These are phyloP conservation scores for Daedaleopsis sinensis DNA, from an alignment of 768 basidiomycete genomes.

Conservation along the genomic window DNA sequence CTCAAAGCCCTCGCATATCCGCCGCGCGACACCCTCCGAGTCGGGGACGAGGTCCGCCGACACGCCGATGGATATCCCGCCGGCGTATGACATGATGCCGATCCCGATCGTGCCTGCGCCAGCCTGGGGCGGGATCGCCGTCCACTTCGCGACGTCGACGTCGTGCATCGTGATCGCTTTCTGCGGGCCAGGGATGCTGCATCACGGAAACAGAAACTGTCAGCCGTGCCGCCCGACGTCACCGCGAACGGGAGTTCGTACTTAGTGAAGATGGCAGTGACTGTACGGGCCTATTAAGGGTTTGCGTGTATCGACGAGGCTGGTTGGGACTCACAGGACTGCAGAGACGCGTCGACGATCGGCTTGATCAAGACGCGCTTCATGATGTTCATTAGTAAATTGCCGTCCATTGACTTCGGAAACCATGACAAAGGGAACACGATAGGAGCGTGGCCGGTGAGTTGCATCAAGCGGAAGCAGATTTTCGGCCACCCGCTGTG, in stretches of 20 bases:
- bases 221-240: neutral
- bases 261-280: slow-evolving; percentile 27
- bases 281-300: neutral
- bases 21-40: slow-evolving; percentile 21
- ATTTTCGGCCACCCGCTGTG: slow-evolving; percentile 22
- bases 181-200: slow-evolving; percentile 27
- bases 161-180: slow-evolving; percentile 23
- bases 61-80: slow-evolving; percentile 25
- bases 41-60: slow-evolving; percentile 25
- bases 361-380: slow-evolving; percentile 19
- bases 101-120: slow-evolving; percentile 29
- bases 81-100: slow-evolving; percentile 30
- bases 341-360: slow-evolving; percentile 14
- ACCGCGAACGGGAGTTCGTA: neutral
- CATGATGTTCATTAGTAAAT: slow-evolving; percentile 5
- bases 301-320: neutral
- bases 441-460: slow-evolving; percentile 25
- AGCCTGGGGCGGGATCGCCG: slow-evolving; percentile 26
- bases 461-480: slow-evolving; percentile 22
- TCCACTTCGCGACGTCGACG: slow-evolving; percentile 25
- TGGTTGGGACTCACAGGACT: slow-evolving; percentile 21
- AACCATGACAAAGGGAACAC: slow-evolving; percentile 23
- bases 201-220: neutral
- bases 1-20: slow-evolving; percentile 26
- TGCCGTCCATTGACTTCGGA: slow-evolving; percentile 9